Evolutionary conservation across 2,329 filamentous ascomycete genomes (phyloP).

Genomic region (Fragosphaeria purpurea): DNA sequence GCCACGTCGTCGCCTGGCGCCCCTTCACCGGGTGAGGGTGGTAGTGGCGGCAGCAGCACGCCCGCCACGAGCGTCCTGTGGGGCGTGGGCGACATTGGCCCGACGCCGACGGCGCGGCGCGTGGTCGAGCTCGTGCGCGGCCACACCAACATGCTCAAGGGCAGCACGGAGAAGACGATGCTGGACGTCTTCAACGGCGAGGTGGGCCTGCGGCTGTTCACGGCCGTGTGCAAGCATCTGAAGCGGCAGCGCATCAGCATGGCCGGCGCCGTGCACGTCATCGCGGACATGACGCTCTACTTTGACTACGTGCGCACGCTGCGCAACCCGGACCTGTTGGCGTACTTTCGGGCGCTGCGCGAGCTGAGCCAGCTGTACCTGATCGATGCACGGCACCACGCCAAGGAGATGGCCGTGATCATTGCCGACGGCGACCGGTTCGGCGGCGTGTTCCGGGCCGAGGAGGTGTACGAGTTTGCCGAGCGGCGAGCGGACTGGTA

Average conservation of each 20-base stretch:
- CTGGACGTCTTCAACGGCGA: constrained; percentile 98
- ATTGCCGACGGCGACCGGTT: constrained; percentile 90
- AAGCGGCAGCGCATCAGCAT: constrained; percentile 91
- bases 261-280: constrained; percentile 81
- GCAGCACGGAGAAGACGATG: constrained; percentile 95
- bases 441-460: constrained; percentile 81
- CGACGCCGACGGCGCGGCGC: constrained; percentile 66
- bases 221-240: constrained; percentile 88
- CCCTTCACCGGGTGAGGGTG: neutral
- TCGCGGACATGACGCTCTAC: constrained; percentile 94
- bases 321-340: constrained; percentile 70
- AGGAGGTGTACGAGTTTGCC: constrained; percentile 97
- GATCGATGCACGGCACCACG: constrained; percentile 76
- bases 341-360: constrained; percentile 84
- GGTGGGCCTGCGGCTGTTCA: constrained; percentile 85
- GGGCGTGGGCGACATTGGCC: constrained; percentile 35
- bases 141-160: constrained; percentile 86
- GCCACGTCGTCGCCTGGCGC: constrained; percentile 7
- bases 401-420: constrained; percentile 89
- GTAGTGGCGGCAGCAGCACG: constrained; percentile 19
- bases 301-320: constrained; percentile 74
- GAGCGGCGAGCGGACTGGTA: constrained; percentile 94
- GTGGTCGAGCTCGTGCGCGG: constrained; percentile 78
- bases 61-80: constrained; percentile 13
- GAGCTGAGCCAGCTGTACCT: constrained; percentile 94